Evolutionary conservation across 2,329 filamentous ascomycete species (phyloP), one percentile per base, ranked within the genome.

Genomic region (Leptographium flavum): DNA sequence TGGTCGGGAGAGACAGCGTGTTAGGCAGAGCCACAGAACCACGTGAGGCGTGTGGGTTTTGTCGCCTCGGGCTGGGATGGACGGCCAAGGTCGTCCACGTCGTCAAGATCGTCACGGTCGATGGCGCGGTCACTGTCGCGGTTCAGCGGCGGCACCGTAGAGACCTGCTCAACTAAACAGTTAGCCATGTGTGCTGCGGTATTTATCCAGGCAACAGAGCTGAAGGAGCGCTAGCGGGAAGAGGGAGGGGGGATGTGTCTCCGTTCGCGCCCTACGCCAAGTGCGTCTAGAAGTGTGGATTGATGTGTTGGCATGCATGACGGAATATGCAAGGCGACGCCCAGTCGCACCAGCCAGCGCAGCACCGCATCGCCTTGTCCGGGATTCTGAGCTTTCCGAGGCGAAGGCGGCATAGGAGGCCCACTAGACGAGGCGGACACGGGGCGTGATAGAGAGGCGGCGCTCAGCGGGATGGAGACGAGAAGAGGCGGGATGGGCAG

Each of bases 221-320:
- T 27, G 33, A 21, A 22, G 32, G 11, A 33, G 36, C 21, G 19
- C 17, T 48, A 57, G 54, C 53, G 51, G 55, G 37, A 21, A 13
- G 5, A 27, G n/a, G 11, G 38, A 32, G 22, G 36, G 28, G 15
- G 35, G n/a, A n/a, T n/a, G 42, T 50, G 48, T 58, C 46, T 43
- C 15, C 52, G 55, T 53, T 59, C 54, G 63, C 62, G 64, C 62
- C 63, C 64, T 62, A 37, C 42, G 38, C 27, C 42, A 44, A 38
- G 25, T 30, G 42, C 61, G 58, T 61, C n/a, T n/a, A n/a, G n/a
- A n/a, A n/a, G n/a, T n/a, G 13, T 9, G 27, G 27, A 56, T 66
- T 69, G 66, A 70, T 70, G 67, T 64, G 67, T 60, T 70, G 67
- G 67, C 70, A 73, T 74, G 71, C 70, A 74, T 73, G 68, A 72